Evolutionary conservation across 805 yeast species (phyloP).

Genomic region (Hanseniaspora nectarophila): DNA sequence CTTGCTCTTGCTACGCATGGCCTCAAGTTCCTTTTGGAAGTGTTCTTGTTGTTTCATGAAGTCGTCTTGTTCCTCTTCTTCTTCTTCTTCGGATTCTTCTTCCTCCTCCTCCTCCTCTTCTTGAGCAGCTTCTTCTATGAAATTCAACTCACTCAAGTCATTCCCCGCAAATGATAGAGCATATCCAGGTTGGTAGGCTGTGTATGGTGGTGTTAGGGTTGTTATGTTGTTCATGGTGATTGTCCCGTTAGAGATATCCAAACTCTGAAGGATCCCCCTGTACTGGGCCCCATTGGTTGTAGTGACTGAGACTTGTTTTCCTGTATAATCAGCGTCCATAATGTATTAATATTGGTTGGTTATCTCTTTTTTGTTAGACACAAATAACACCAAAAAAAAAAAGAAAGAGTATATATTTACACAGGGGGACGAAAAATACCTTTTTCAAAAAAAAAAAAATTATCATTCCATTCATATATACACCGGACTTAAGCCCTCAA

Average conservation of each 20-base stretch:
- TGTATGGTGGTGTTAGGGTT: constrained; percentile 50
- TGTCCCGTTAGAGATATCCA: constrained; percentile 9
- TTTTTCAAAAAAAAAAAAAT: background rate
- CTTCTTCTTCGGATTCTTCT: background rate
- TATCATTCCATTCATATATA: background rate
- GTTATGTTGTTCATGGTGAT: constrained; percentile 61
- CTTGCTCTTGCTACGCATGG: constrained; percentile 2
- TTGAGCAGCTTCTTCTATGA: constrained; percentile 42
- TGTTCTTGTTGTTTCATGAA: constrained; percentile 8
- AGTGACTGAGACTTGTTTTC: constrained; percentile 1
- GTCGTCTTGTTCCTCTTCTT: constrained; percentile 1
- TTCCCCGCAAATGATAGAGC: constrained; percentile 78
- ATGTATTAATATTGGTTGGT: background rate
- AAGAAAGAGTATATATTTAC: too few species aligned
- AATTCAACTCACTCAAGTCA: constrained; percentile 80
- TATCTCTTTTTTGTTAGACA: background rate
- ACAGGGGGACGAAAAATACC: too few species aligned
- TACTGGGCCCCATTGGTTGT: constrained; percentile 36
- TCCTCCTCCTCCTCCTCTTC: constrained; percentile 24
- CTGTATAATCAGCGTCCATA: background rate
- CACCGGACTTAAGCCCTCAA: background rate
- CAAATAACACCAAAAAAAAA: background rate
- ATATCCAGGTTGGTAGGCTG: constrained; percentile 28
- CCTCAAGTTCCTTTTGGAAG: constrained; percentile 14
- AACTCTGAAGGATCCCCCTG: constrained; percentile 87